A percentile compares a stretch with the other conserved stretches of the same genome.
Conservation (phyloP, 164 flowering plant genomes). For the Umbilicus rupestris region DNA sequence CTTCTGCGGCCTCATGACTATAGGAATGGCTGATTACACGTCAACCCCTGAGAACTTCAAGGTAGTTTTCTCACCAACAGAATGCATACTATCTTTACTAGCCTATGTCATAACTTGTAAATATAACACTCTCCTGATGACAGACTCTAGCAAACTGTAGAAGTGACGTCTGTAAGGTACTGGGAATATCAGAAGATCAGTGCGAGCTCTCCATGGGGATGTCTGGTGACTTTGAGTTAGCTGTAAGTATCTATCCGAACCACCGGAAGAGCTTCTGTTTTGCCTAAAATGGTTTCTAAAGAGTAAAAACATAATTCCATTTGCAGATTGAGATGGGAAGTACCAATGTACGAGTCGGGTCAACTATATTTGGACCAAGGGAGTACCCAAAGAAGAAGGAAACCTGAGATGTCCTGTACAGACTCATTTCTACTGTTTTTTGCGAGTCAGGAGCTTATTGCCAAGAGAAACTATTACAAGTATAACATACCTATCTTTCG, state of each 20-base stretch:
- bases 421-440: neutral
- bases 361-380: slow-evolving; percentile 79
- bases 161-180: slow-evolving; percentile 67
- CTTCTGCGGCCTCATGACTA: slow-evolving; percentile 93
- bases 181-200: slow-evolving; percentile 60
- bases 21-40: slow-evolving; percentile 89
- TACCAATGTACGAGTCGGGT: slow-evolving; percentile 70
- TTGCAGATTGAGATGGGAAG: slow-evolving; percentile 88
- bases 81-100: neutral
- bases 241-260: slow-evolving; percentile 34
- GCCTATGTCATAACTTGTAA: neutral
- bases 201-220: slow-evolving; percentile 98
- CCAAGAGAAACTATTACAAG: too few relatives aligned
- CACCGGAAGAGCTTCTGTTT: neutral
- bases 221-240: slow-evolving; percentile 94
- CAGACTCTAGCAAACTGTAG: slow-evolving; percentile 67
- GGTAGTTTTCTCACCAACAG: slow-evolving; percentile 27
- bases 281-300: neutral
- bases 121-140: neutral
- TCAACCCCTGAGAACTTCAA: slow-evolving; percentile 91
- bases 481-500: too few relatives aligned
- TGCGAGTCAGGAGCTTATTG: neutral
- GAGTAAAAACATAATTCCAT: neutral
- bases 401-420: neutral
- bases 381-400: slow-evolving; percentile 49